Evolutionary conservation across 306 rosid genomes (phyloP).

Genomic region (Acacia melanoxylon): DNA sequence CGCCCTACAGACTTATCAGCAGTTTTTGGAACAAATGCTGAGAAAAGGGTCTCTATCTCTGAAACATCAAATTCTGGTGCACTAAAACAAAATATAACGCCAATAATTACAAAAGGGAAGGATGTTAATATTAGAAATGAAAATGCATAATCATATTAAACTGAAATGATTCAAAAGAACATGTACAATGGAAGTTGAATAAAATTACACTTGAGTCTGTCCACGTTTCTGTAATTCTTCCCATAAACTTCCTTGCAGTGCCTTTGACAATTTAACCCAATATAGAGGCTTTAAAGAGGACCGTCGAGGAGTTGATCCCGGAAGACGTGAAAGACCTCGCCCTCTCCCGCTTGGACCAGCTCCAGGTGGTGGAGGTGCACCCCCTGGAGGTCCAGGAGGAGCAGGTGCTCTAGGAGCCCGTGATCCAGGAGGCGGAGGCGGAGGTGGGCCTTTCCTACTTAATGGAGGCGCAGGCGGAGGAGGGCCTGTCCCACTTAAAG

Average conservation of each 20-base stretch:
- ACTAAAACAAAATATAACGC: slow-evolving; percentile 51
- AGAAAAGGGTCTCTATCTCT: slow-evolving; percentile 88
- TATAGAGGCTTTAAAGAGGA: slow-evolving; percentile 91
- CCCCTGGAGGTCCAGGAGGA: slow-evolving; percentile 68
- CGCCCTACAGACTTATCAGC: slow-evolving; percentile 77
- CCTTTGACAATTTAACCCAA: slow-evolving; percentile 97
- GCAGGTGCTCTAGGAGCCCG: slow-evolving; percentile 46
- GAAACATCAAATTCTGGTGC: slow-evolving; percentile 93
- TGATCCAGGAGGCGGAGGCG: slow-evolving; percentile 51
- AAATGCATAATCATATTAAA: neutral
- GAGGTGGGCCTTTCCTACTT: slow-evolving; percentile 41
- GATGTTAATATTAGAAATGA: slow-evolving; percentile 26
- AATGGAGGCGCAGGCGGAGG: slow-evolving; percentile 50
- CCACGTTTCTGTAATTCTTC: slow-evolving; percentile 90
- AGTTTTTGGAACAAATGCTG: slow-evolving; percentile 87
- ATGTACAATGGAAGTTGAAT: slow-evolving; percentile 23
- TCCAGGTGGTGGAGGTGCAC: slow-evolving; percentile 71
- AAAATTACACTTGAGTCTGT: slow-evolving; percentile 74
- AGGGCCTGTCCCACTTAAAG: slow-evolving; percentile 31
- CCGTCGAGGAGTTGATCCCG: slow-evolving; percentile 52
- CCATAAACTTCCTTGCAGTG: slow-evolving; percentile 95
- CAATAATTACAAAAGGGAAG: slow-evolving; percentile 30
- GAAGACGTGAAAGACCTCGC: slow-evolving; percentile 73
- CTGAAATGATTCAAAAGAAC: slow-evolving; percentile 23
- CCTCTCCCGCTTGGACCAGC: slow-evolving; percentile 73